Evolutionary conservation across 805 yeast genomes (phyloP), one percentile per base, ranked within the genome.

Genomic region (Alloascoidea africana): DNA sequence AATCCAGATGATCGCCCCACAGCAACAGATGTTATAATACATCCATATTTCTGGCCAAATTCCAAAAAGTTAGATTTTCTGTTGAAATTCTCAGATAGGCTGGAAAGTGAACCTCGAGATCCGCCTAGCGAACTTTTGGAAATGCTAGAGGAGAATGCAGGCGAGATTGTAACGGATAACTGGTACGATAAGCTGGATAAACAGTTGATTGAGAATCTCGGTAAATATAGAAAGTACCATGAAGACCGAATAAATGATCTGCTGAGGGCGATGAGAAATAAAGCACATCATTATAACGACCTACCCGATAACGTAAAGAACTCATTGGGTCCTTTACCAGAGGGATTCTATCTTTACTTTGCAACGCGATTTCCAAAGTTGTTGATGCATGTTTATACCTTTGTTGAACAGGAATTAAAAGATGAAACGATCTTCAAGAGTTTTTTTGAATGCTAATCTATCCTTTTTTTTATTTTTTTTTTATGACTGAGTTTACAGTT

Each of bases 251-350:
- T 91, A 35, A 73, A 86, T 76, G 98, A 91, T 54, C 59, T 91
- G 37, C 58, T 91, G 41, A 64, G 99, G 41, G 96, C 96, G 0
- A 56, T 91, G 46, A 67, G 99, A 48, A 91, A 91, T 60, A 91
- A 91, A 55, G 79, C 84, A 50, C 97, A 91, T 55, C 99, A 91
- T 55, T 89, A 70, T 55, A 85, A 85, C 58, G 98, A 91, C 54
- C 59, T 87, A 51, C 95, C 96, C 1, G 65, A 59, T 5, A 69
- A 62, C 11, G 63, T 91, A 41, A 74, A 72, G 38, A 53, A 51
- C 13, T 65, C 70, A 36, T 79, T 91, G 72, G 78, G 84, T 14
- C 79, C 89, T 0, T 58, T 85, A 17, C 96, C 96, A 0, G 73
- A 73, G 36, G 96, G 94, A 0, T 91, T 83, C 52, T 81, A 84